Conservation (phyloP, 495 filamentous ascomycete species). For the Talaromyces adpressus region DNA sequence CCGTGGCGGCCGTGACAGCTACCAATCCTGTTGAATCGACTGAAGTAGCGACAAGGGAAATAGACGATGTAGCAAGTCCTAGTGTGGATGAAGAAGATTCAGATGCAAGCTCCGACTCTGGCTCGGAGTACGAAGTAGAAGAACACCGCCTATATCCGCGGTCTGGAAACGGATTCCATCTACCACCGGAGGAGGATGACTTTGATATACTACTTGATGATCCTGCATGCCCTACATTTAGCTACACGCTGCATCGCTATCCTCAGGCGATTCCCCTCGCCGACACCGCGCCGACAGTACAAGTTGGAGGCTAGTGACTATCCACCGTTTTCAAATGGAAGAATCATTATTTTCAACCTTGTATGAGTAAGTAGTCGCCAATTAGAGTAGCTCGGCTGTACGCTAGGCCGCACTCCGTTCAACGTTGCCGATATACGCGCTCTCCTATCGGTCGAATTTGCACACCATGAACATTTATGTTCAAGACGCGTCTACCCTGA, state of each 20-base stretch:
- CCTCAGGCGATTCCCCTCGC: conserved; percentile 8
- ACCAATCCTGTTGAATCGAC: not conserved
- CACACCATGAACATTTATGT: not conserved
- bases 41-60: conserved; percentile 3
- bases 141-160: conserved; percentile 60
- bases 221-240: conserved; percentile 34
- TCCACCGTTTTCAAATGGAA: not conserved
- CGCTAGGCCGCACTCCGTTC: not conserved
- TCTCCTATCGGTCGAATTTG: not conserved
- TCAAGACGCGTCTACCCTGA: not conserved
- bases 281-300: not conserved
- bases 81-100: not conserved
- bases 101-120: conserved; percentile 9
- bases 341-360: not conserved
- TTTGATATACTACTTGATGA: conserved; percentile 39
- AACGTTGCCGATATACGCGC: not conserved
- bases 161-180: conserved; percentile 46
- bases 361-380: not conserved
- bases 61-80: not conserved
- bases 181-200: conserved; percentile 27
- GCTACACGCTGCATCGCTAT: conserved; percentile 27
- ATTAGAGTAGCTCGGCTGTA: not conserved
- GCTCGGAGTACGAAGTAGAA: conserved; percentile 28
- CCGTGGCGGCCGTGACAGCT: conserved; percentile 6
- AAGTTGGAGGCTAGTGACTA: conserved; percentile 12